phyloP scores from a whole-genome alignment of 2,329 filamentous ascomycete genomes.

The Aureobasidium leucospermi region DNA sequence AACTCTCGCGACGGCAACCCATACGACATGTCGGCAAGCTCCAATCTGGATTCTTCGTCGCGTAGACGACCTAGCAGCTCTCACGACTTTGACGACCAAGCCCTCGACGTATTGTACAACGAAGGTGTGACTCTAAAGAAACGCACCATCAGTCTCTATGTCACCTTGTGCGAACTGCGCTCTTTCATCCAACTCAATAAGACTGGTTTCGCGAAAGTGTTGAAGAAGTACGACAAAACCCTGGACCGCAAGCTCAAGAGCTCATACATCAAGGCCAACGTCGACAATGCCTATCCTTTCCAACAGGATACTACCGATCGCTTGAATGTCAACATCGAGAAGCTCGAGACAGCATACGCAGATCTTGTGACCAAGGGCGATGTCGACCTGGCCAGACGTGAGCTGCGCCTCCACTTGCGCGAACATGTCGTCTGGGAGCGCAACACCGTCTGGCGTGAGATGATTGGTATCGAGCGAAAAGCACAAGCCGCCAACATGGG shows the following conservation, averaged over 20 bases:
- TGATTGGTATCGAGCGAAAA: slow-evolving; percentile 95
- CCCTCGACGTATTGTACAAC: slow-evolving; percentile 61
- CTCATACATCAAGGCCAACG: slow-evolving; percentile 64
- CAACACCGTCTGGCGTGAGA: slow-evolving; percentile 97
- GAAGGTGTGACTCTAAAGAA: slow-evolving; percentile 85
- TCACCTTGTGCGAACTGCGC: slow-evolving; percentile 88
- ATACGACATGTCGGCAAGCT: slow-evolving; percentile 15
- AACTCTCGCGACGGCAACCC: slow-evolving; percentile 18
- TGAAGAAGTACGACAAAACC: slow-evolving; percentile 99
- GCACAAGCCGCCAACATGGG: slow-evolving; percentile 91
- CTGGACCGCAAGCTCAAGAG: slow-evolving; percentile 73
- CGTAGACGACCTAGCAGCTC: slow-evolving; percentile 10
- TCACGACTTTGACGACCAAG: slow-evolving; percentile 70
- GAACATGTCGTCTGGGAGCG: slow-evolving; percentile 99
- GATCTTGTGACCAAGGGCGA: slow-evolving; percentile 78
- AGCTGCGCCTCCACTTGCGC: slow-evolving; percentile 80
- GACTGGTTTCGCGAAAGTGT: slow-evolving; percentile 89
- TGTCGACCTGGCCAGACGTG: slow-evolving; percentile 65
- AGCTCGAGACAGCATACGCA: slow-evolving; percentile 74
- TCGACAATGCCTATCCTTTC: slow-evolving; percentile 78
- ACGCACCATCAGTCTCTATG: slow-evolving; percentile 77
- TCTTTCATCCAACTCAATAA: slow-evolving; percentile 94
- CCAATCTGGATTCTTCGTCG: neutral
- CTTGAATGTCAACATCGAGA: slow-evolving; percentile 63
- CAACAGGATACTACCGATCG: slow-evolving; percentile 60